Conservation (phyloP, 257 asterid species). For the Fraxinus anomala region DNA sequence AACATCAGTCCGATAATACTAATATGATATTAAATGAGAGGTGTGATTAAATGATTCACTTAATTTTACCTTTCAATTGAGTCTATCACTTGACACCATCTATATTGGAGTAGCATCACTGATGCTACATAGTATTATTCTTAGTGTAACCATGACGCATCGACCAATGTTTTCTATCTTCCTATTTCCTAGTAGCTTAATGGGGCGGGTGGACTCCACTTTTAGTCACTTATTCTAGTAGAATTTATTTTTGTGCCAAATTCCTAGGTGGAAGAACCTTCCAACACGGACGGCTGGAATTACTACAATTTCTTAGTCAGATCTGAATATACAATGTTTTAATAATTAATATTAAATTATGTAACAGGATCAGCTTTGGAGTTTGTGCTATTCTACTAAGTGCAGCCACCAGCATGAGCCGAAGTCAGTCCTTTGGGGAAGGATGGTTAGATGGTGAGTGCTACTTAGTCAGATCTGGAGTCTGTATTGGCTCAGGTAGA, state of each 20-base stretch:
- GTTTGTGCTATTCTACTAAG: constrained; percentile 47
- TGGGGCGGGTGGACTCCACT: too few relatives aligned
- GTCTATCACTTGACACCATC: too few relatives aligned
- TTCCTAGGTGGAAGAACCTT: constrained; percentile 22
- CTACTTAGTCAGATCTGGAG: constrained; percentile 75
- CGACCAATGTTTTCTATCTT: background rate
- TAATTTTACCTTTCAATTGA: too few relatives aligned
- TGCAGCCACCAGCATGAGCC: constrained; percentile 72
- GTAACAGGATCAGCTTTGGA: constrained; percentile 74
- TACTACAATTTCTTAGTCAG: background rate
- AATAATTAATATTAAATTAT: background rate
- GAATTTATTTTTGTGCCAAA: background rate
- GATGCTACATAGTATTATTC: too few relatives aligned
- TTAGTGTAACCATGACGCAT: too few relatives aligned
- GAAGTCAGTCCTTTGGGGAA: constrained; percentile 57
- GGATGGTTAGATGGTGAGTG: constrained; percentile 92
- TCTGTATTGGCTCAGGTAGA: constrained; percentile 54
- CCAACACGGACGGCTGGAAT: constrained; percentile 42
- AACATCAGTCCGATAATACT: too few relatives aligned
- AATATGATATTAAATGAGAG: too few relatives aligned
- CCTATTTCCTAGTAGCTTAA: too few relatives aligned
- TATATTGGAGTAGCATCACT: too few relatives aligned
- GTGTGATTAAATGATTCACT: too few relatives aligned
- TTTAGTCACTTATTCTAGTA: background rate
- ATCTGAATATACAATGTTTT: background rate